A percentile compares a stretch with the other conserved stretches of the same genome.
These are phyloP conservation scores for Hypericum androsaemum DNA, from an alignment of 345 rosid genomes.

Conservation along the genomic window DNA sequence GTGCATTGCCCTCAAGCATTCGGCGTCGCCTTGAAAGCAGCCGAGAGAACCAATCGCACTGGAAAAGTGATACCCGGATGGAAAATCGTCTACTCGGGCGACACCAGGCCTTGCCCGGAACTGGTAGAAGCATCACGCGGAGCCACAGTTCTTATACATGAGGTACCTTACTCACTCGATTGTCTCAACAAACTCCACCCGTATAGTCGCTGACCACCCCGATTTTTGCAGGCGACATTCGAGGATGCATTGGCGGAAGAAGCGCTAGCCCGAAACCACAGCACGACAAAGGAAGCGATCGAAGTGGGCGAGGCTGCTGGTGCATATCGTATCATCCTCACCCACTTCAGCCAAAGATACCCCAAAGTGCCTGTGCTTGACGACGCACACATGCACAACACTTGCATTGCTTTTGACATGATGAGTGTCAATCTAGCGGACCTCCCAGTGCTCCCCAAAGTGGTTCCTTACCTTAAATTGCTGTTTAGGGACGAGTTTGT, in stretches of 20 bases:
- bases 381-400: constrained; percentile 69
- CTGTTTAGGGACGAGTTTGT: constrained; percentile 63
- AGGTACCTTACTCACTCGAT: constrained; percentile 34
- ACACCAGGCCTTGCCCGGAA: constrained; percentile 86
- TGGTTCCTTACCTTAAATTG: constrained; percentile 70
- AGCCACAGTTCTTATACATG: constrained; percentile 85
- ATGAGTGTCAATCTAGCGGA: constrained; percentile 90
- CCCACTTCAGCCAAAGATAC: constrained; percentile 98
- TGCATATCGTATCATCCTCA: constrained; percentile 67
- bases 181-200: background rate
- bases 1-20: constrained; percentile 91
- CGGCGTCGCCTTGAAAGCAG: constrained; percentile 63
- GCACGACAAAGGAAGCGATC: constrained; percentile 92
- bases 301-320: constrained; percentile 56
- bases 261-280: constrained; percentile 82
- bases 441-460: constrained; percentile 62
- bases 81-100: constrained; percentile 94
- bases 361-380: constrained; percentile 83
- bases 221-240: constrained; percentile 72
- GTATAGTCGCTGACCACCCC: constrained; percentile 1
- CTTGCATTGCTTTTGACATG: constrained; percentile 86
- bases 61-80: constrained; percentile 80
- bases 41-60: constrained; percentile 48
- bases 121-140: constrained; percentile 57
- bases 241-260: constrained; percentile 86